Base-by-base conservation (phyloP, 306 rosid genomes). In the Castanea sativa region DNA sequence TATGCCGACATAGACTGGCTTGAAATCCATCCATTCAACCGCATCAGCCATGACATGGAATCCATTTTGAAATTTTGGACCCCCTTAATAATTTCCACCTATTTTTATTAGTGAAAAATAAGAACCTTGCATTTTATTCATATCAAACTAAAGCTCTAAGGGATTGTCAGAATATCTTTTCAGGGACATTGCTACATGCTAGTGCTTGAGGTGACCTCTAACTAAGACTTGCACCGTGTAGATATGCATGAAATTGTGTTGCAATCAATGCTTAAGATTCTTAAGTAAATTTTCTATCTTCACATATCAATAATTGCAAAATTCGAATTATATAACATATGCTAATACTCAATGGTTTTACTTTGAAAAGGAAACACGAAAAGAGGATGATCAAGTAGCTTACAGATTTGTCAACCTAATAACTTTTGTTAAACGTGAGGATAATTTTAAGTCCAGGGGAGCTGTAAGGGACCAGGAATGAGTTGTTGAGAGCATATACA, bases 1-100 rank as follows among this genome's bases (percentile, higher is more conserved):
- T 65, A 12, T 1, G 77, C 33, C 51, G 89, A 88, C 73, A 84
- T 51, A 81, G 90, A 82, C 83, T 33, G 73, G 64, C 83, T 80
- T 59, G 74, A 80, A 63, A 72, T 55, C 56, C 12, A 14, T 43
- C 43, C 71, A 20, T 72, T 73, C 72, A 88, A 73, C 63, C 79
- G 55, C 41, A 78, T 77, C 87, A 87, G 80, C 80, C 61, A 80
- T 88, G 92, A 84, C 88, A 77, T 82, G 91, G 88, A 84, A 84
- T 69, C 87, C 96, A 89, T 67, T 86, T 67, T 20, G 76, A 38
- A 60, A 75, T 20, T 53, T 7, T 53, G 58, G 78, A 78, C 68
- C 87, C 87, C 43, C 71, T 14, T 25, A 76, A 67, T 76, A 81
- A 2, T 64, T 16, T 5, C 20, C 9, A 0, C 1, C 70, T 15